Evolutionary conservation across 2,329 filamentous ascomycete species (phyloP).

Genomic region (Trichoderma atroviride): DNA sequence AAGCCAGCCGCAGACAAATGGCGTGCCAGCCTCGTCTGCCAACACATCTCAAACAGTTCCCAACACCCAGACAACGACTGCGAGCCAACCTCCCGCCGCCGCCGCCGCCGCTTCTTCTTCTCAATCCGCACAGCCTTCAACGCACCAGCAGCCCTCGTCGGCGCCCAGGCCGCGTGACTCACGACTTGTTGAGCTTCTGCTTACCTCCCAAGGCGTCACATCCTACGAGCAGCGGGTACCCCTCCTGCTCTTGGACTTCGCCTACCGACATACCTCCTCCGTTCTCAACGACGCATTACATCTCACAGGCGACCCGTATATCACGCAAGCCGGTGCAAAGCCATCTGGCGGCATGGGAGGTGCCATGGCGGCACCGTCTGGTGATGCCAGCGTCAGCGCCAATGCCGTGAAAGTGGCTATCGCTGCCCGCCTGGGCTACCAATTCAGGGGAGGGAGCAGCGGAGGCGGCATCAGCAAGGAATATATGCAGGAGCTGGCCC

Average conservation of each 20-base stretch:
- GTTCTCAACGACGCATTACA: conserved; percentile 73
- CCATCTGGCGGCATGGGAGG: conserved; percentile 54
- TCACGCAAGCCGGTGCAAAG: conserved; percentile 57
- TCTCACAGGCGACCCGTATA: conserved; percentile 69
- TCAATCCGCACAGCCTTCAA: conserved; percentile 28
- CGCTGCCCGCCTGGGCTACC: conserved; percentile 66
- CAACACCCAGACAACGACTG: conserved; percentile 41
- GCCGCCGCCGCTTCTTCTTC: conserved; percentile 30
- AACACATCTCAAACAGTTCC: conserved; percentile 43
- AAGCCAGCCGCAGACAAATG: conserved; percentile 57
- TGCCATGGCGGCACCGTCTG: conserved; percentile 51
- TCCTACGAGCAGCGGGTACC: conserved; percentile 82
- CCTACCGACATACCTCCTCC: conserved; percentile 77
- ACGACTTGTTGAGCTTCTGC: conserved; percentile 76
- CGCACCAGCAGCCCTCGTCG: conserved; percentile 38
- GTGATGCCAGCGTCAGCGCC: conserved; percentile 62
- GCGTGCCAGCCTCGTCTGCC: conserved; percentile 48
- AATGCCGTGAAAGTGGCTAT: conserved; percentile 75
- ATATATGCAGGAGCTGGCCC: conserved; percentile 74
- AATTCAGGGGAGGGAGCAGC: conserved; percentile 62
- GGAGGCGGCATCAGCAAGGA: conserved; percentile 67
- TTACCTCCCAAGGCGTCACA: conserved; percentile 76
- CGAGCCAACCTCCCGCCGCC: conserved; percentile 35
- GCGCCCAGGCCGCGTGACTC: conserved; percentile 72
- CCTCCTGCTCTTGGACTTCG: conserved; percentile 81